phyloP scores from a whole-genome alignment of 2,329 filamentous ascomycete species.

The Furcasterigmium sp. region DNA sequence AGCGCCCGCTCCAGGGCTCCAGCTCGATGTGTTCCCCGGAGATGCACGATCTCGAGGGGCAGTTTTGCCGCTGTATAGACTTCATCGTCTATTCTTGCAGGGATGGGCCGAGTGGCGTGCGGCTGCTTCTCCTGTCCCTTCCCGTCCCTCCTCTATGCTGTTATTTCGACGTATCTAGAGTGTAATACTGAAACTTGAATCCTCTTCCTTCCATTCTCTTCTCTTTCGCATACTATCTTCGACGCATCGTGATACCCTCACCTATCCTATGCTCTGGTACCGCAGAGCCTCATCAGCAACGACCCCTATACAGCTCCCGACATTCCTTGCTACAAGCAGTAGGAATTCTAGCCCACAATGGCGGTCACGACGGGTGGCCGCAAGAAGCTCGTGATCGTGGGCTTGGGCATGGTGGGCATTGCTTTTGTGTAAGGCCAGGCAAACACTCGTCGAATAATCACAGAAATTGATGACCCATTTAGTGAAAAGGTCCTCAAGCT shows the following conservation, averaged over 20 bases:
- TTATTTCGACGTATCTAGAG: background rate
- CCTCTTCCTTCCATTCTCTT: background rate
- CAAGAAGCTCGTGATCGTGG: conserved; percentile 76
- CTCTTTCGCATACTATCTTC: background rate
- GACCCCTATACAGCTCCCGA: background rate
- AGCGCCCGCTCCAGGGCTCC: background rate
- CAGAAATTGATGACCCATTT: background rate
- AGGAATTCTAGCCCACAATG: too few relatives aligned
- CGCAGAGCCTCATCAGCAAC: background rate
- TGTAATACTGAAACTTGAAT: background rate
- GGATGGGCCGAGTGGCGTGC: too few relatives aligned
- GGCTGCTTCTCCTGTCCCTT: too few relatives aligned
- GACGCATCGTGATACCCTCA: background rate
- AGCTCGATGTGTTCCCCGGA: too few relatives aligned
- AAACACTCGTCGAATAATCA: background rate
- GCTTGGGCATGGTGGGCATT: conserved; percentile 87
- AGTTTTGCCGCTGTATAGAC: too few relatives aligned
- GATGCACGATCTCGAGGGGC: too few relatives aligned
- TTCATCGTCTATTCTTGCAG: too few relatives aligned
- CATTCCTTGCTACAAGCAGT: too few relatives aligned
- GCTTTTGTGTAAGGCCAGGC: conserved; percentile 68
- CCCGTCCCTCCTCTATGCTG: background rate
- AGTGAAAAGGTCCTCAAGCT: conserved; percentile 88
- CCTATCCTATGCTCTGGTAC: background rate
- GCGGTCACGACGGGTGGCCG: conserved; percentile 34